Evolutionary conservation across 1,139 yeast genomes (phyloP), one percentile per base, ranked within the genome.

Genomic region (Suhomyces anneliseae): DNA sequence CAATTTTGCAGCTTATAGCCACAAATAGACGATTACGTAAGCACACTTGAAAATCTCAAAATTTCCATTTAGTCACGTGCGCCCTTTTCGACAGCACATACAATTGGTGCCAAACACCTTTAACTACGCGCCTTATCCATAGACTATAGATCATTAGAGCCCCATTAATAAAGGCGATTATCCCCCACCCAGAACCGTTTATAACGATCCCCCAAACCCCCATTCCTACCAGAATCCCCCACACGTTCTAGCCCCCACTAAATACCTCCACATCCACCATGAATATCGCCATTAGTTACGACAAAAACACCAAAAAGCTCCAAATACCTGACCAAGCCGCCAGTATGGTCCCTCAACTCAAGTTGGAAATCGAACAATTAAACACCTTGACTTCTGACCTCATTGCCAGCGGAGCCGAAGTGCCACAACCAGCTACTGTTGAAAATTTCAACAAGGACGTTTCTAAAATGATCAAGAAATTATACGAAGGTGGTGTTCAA

Each of bases 401-500:
- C 46, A 76, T 86, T 36, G 77, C 77, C 38, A 68, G 76, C 45
- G 83, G 83, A 38, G 71, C 81, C 27, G 93, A 87, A 45, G 82
- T 88, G 10, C 88, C 88, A 34, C 90, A 95, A 8, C 77, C 80
- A 15, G 82, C 85, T n/a, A 59, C 78, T 0, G 67, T 68, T 15
- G 82, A 80, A 43, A 65, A 64, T 27, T 80, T 76, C 67, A 78
- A 79, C 56, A 81, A 82, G 51, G 82, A 81, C 51, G 65, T 87
- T 53, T 74, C 85, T 14, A 78, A 78, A 51, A 79, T 88, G 79
- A 81, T 89, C 45, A 82, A 81, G 55, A 87, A 87, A 59, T 72
- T 90, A 61, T 85, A 85, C 53, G 90, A 85, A 48, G 73, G 86
- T 14, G 97, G 95, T 1, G 77, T 85, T 7, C 77, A 74, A 40